Conservation (phyloP, 1,284 basidiomycete genomes). For the Cryptococcus sp. region DNA sequence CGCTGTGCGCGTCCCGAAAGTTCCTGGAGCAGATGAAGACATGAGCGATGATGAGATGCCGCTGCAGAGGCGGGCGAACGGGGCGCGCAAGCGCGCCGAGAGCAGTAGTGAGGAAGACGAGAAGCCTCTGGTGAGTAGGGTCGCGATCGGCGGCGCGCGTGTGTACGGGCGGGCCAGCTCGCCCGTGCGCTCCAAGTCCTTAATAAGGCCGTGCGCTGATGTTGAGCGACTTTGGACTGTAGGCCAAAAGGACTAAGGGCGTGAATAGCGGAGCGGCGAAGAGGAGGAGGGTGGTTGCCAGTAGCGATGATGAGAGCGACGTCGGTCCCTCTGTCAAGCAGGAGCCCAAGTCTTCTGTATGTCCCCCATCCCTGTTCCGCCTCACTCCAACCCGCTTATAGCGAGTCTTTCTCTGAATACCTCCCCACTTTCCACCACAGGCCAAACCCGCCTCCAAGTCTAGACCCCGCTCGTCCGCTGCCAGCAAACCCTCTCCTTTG, state of each 20-base stretch:
- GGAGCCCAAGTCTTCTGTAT: slow-evolving; percentile 24
- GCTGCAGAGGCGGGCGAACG: slow-evolving; percentile 11
- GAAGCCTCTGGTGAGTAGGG: slow-evolving; percentile 43
- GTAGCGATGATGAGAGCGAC: slow-evolving; percentile 30
- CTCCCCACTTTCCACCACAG: slow-evolving; percentile 10
- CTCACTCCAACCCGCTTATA: slow-evolving; percentile 24
- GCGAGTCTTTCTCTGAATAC: slow-evolving; percentile 7
- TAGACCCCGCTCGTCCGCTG: slow-evolving; percentile 7
- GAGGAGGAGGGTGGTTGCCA: slow-evolving; percentile 41
- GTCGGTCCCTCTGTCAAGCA: slow-evolving; percentile 27
- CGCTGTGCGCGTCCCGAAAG: slow-evolving; percentile 19
- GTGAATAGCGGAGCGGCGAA: slow-evolving; percentile 21
- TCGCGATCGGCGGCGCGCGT: not conserved
- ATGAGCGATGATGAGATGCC: slow-evolving; percentile 23
- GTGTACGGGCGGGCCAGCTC: too few species aligned
- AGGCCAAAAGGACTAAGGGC: slow-evolving; percentile 24
- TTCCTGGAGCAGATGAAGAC: slow-evolving; percentile 12
- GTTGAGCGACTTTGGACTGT: not conserved
- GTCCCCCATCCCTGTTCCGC: slow-evolving; percentile 17
- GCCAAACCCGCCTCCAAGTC: slow-evolving; percentile 16
- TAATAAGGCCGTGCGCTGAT: not conserved
- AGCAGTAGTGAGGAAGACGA: slow-evolving; percentile 38
- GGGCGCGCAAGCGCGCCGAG: slow-evolving; percentile 13
- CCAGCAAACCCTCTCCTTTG: slow-evolving; percentile 13
- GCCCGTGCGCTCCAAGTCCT: too few species aligned